Base-by-base conservation (phyloP, 495 filamentous ascomycete genomes). In the Daldinia loculata region DNA sequence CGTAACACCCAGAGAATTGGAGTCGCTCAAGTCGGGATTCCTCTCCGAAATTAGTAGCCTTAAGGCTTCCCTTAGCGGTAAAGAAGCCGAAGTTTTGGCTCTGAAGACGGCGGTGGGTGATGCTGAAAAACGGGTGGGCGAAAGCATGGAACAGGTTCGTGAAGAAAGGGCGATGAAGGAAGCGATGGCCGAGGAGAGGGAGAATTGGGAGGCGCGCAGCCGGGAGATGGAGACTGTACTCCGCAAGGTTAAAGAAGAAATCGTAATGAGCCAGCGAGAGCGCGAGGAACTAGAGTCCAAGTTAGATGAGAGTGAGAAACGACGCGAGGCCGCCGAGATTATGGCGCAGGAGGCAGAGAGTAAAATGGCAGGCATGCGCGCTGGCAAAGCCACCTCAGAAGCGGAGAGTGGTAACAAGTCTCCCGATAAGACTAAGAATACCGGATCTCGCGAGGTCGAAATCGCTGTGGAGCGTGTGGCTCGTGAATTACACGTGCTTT, bases 401-500 rank as follows among this genome's bases (percentile, higher is more conserved):
- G 75, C 77, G 0, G 70, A 67, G n/a, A 56, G 51, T 27, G 36
- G 15, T 50, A 53, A 65, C 17, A 78, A 73, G 61, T 78, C 77
- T 4, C 70, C 77, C 51, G 67, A 72, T 3, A 77, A 76, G 74
- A 69, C 64, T 57, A 76, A 67, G 71, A 71, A 48, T 39, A 30
- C 72, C 12, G 68, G 65, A 6, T 66, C 71, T 38, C 80, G 80
- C 66, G 87, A 89, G 69, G 89, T 93, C 19, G 93, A 97, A 70
- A 89, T 93, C 38, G 95, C 96, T 15, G 92, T 98, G n/a, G 92
- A 94, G 78, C 91, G 90, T 65, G 92, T 97, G 30, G 94, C 92
- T 2, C 86, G 91, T 11, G 95, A 99, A 73, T 85, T 98, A 26
- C 95, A 99, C 74, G 85, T 87, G 0, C 84, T 97, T n/a, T 99